Conservation (phyloP, 108 stramenopile genomes). For the Nitzschia putrida region DNA sequence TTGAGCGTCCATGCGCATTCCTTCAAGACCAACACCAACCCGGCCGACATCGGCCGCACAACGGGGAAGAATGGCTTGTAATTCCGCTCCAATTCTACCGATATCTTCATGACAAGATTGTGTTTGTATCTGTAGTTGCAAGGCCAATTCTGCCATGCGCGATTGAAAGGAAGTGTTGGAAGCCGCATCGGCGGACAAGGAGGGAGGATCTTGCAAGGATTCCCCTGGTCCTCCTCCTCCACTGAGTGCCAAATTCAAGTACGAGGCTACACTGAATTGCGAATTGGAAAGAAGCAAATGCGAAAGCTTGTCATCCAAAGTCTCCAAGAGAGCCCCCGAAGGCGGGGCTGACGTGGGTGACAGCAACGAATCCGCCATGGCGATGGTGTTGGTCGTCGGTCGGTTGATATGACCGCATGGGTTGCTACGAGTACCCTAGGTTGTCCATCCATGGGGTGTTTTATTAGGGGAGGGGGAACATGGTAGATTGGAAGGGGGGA, state of each 20-base stretch:
- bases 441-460: too few relatives aligned
- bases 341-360: constrained; percentile 2
- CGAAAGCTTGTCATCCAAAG: constrained; percentile 52
- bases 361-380: constrained; percentile 13
- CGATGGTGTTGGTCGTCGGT: too few relatives aligned
- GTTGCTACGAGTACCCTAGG: too few relatives aligned
- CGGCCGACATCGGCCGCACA: constrained; percentile 79
- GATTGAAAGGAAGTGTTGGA: constrained; percentile 47
- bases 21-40: constrained; percentile 65
- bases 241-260: constrained; percentile 70
- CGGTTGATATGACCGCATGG: too few relatives aligned
- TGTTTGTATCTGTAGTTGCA: constrained; percentile 78
- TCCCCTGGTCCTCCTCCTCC: neutral
- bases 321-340: neutral
- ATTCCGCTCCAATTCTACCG: constrained; percentile 78
- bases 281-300: constrained; percentile 49
- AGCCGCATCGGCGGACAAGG: constrained; percentile 13
- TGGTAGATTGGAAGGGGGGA: too few relatives aligned
- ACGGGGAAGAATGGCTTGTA: constrained; percentile 80
- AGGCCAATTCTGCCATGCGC: constrained; percentile 77
- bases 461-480: too few relatives aligned
- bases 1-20: constrained; percentile 63
- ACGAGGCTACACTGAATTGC: constrained; percentile 71
- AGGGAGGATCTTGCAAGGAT: neutral
- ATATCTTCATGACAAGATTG: constrained; percentile 87